Evolutionary conservation across 1,284 basidiomycete genomes (phyloP), one percentile per base, ranked within the genome.

Genomic region (Microstroma glucosiphilum): DNA sequence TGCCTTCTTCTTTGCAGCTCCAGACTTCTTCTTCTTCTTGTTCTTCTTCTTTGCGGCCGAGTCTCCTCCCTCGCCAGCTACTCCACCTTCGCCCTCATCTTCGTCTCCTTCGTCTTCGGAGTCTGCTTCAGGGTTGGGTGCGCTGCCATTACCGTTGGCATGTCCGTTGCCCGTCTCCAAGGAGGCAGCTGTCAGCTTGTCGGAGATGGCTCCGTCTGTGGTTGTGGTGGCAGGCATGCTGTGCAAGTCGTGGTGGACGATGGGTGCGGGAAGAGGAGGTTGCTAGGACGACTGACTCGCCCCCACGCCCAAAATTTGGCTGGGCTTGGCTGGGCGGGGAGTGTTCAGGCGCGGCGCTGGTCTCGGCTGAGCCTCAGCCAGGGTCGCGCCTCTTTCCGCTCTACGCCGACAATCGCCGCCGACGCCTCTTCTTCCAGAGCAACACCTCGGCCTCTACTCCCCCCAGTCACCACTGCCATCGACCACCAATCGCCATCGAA

Each of bases 11-110:
- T 72, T 73, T 21, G 63, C 65, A 56, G 70, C 71, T 30, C 73
- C 75, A 61, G 70, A 72, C 67, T 79, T 80, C 81, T 92, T 94
- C 81, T 90, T 92, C 83, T 96, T 96, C 80, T 96, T 96, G 84
- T 91, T 91, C 80, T 90, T 90, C 67, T 75, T 70, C 55, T 67
- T 68, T 40, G 62, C 62, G n/a, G 67, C 70, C 26, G 61, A 67
- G 12, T 61, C 66, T 9, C 46, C 63, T 25, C 49, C 60, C 11
- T 58, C 69, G 11, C 59, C 61, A 12, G 51, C 68, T 1, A 57
- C 63, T 42, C 59, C 72, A 48, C 55, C 25, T 6, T 46, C 60
- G 1, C 56, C 65, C 21, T 56, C 65, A 1, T 67, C 74, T 1
- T 66, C 73, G 19, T 74, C 74, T 30, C 67, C 73, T 19, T 73